These are phyloP conservation scores for Colletotrichum noveboracense DNA, from an alignment of 2,329 filamentous ascomycete species.

Conservation along the genomic window DNA sequence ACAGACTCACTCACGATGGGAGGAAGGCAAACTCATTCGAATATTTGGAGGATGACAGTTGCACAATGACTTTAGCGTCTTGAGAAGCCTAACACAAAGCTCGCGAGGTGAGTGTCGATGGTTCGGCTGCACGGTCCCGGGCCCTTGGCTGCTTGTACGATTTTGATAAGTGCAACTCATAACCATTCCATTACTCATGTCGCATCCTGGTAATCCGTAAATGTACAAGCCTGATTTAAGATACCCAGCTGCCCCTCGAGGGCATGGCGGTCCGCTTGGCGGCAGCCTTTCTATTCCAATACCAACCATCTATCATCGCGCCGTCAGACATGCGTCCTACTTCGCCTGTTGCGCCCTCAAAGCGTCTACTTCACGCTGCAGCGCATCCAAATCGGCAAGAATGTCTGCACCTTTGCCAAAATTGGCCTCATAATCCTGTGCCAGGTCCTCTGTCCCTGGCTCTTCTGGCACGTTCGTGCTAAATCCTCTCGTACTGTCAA, in stretches of 20 bases:
- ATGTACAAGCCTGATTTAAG: conserved; percentile 8
- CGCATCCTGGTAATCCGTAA: conserved; percentile 12
- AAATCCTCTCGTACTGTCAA: conserved; percentile 28
- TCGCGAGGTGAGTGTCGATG: background rate
- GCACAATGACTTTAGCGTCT: background rate
- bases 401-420: conserved; percentile 59
- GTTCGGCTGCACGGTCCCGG: background rate
- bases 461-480: conserved; percentile 32
- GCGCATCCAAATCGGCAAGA: conserved; percentile 71
- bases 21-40: background rate
- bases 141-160: background rate
- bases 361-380: conserved; percentile 80
- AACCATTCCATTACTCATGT: conserved; percentile 22
- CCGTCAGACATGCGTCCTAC: background rate
- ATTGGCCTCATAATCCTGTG: conserved; percentile 25
- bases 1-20: background rate
- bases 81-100: background rate
- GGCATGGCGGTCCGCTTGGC: background rate
- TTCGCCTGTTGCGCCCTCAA: conserved; percentile 50
- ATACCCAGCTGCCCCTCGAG: conserved; percentile 5
- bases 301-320: conserved; percentile 4
- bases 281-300: background rate
- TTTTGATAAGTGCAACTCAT: background rate
- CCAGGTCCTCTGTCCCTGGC: conserved; percentile 23
- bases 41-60: background rate